Evolutionary conservation across 768 basidiomycete species (phyloP).

Genomic region (Hypholoma sublateritium): DNA sequence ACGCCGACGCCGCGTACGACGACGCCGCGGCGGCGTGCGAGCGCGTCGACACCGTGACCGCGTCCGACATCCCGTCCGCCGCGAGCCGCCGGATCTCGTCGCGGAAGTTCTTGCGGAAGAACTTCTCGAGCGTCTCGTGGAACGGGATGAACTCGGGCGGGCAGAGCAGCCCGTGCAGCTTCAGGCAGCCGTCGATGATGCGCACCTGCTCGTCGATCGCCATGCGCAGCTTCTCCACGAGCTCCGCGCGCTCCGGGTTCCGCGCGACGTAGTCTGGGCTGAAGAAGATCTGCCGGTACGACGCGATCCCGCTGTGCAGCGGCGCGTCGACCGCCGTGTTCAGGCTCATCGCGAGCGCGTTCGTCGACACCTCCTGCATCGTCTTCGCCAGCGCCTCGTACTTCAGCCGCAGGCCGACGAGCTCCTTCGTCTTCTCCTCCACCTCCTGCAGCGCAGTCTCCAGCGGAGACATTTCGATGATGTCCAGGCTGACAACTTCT

Average conservation of each 20-base stretch:
- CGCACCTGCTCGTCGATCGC: conserved; percentile 87
- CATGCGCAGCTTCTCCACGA: conserved; percentile 68
- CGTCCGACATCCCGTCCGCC: conserved; percentile 55
- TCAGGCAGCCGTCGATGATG: conserved; percentile 81
- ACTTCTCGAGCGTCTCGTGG: conserved; percentile 85
- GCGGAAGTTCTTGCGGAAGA: conserved; percentile 82
- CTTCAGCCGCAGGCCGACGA: conserved; percentile 63
- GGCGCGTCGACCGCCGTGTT: conserved; percentile 88
- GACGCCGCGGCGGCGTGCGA: conserved; percentile 30
- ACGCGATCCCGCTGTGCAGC: conserved; percentile 69
- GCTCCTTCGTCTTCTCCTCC: conserved; percentile 75
- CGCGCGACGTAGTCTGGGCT: conserved; percentile 62
- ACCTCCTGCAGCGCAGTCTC: conserved; percentile 83
- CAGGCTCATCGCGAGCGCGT: conserved; percentile 80
- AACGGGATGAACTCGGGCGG: conserved; percentile 88
- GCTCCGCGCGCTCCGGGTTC: conserved; percentile 68
- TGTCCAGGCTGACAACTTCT: conserved; percentile 71
- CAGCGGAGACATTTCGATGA: conserved; percentile 82
- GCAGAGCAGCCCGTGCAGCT: conserved; percentile 80
- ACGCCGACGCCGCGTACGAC: conserved; percentile 45
- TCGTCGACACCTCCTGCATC: conserved; percentile 69
- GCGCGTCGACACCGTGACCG: conserved; percentile 37
- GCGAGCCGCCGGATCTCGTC: conserved; percentile 78
- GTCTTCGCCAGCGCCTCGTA: conserved; percentile 82
- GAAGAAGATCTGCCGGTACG: conserved; percentile 79